These are phyloP conservation scores for Starmerella kuoi DNA, from an alignment of 805 yeast species.

Conservation along the genomic window DNA sequence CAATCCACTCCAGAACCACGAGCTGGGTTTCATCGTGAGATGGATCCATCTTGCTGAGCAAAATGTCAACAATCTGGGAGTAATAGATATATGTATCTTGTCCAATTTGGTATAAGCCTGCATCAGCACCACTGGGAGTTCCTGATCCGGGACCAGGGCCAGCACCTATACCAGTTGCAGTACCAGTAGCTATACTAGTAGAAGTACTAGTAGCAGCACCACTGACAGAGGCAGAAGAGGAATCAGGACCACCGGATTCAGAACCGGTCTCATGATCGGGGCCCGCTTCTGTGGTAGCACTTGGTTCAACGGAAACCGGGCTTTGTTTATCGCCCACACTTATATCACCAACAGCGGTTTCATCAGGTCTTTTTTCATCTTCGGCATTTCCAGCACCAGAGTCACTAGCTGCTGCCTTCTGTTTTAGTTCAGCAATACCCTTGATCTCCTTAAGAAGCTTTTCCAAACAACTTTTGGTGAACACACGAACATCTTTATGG, in stretches of 20 bases:
- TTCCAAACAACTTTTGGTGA: slow-evolving; percentile 67
- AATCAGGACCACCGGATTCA: no score
- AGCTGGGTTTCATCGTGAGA: slow-evolving; percentile 65
- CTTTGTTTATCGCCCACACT: no score
- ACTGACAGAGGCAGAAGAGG: not conserved
- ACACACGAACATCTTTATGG: slow-evolving; percentile 75
- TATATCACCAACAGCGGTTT: no score
- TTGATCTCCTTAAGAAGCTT: slow-evolving; percentile 68
- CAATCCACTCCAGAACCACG: slow-evolving; percentile 74
- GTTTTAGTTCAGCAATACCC: slow-evolving; percentile 57
- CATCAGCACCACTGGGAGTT: slow-evolving; percentile 9
- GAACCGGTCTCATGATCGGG: slow-evolving; percentile 6
- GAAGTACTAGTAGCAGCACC: not conserved
- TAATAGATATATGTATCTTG: slow-evolving; percentile 77
- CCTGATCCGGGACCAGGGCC: not conserved
- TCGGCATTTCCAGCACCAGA: no score
- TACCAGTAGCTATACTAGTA: not conserved
- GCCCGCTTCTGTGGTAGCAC: no score
- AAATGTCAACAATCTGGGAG: slow-evolving; percentile 64
- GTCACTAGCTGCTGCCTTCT: slow-evolving; percentile 10
- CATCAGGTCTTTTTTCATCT: no score
- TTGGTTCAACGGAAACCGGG: no score
- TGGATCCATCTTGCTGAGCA: slow-evolving; percentile 68
- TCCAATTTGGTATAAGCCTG: slow-evolving; percentile 42
- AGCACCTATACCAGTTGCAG: not conserved